Evolutionary conservation across 225 moss, liverwort and hornwort genomes (phyloP).

Genomic region (Climacium dendroides): DNA sequence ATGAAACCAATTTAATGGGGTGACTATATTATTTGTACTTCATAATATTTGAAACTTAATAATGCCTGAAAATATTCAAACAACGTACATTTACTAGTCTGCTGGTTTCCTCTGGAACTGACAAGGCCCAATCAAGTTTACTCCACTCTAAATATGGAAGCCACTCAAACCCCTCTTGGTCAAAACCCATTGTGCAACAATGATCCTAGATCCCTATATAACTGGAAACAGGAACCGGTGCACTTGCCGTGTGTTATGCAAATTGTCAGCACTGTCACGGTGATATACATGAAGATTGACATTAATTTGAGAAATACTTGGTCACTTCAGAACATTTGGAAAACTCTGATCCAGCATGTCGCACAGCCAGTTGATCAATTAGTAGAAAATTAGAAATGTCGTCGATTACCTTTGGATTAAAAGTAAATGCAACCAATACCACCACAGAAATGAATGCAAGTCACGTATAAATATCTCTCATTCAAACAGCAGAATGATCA

Average conservation of each 20-base stretch:
- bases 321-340: neutral
- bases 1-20: neutral
- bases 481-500: neutral
- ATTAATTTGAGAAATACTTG: neutral
- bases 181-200: neutral
- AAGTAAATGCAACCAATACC: neutral
- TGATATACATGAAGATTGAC: neutral
- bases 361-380: neutral
- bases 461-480: neutral
- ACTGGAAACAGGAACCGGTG: neutral
- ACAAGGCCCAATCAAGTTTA: neutral
- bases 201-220: neutral
- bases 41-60: neutral
- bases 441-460: neutral
- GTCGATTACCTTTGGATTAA: too few relatives aligned
- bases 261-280: neutral
- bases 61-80: neutral
- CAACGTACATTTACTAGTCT: neutral
- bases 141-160: neutral
- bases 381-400: neutral
- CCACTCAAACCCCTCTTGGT: neutral
- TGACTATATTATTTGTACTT: neutral
- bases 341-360: neutral
- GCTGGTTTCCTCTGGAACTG: neutral
- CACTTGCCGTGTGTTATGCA: neutral